phyloP scores from a whole-genome alignment of 495 filamentous ascomycete species.

The Neurospora sp. region DNA sequence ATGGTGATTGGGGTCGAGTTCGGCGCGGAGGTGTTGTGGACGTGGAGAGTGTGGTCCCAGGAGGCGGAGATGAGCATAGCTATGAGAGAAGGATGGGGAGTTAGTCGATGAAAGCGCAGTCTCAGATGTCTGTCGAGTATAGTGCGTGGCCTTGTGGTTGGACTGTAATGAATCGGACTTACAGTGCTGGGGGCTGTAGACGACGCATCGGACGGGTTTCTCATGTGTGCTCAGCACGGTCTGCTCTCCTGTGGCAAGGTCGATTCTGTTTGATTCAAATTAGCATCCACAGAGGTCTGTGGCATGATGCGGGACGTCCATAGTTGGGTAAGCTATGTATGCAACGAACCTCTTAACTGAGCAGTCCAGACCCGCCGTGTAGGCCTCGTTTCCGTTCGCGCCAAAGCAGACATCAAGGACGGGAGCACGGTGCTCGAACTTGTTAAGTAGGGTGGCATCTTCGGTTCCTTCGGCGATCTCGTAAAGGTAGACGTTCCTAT shows the following conservation, averaged over 20 bases:
- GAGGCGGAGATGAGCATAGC: conserved; percentile 75
- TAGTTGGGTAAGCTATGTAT: background rate
- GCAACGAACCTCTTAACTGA: conserved; percentile 58
- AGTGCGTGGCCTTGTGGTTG: background rate
- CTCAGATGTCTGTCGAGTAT: background rate
- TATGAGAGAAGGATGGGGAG: background rate
- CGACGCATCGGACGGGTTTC: conserved; percentile 68
- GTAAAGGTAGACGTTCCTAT: conserved; percentile 85
- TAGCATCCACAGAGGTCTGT: background rate
- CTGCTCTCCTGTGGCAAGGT: conserved; percentile 61
- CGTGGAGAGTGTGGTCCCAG: conserved; percentile 85
- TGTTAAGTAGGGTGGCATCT: conserved; percentile 51
- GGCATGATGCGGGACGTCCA: background rate
- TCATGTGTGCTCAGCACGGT: conserved; percentile 69
- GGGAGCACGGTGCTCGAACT: conserved; percentile 73
- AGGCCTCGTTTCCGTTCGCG: conserved; percentile 67
- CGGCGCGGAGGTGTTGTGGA: conserved; percentile 51
- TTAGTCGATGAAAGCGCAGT: conserved; percentile 1
- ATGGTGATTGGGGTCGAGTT: conserved; percentile 43
- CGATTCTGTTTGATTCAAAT: conserved; percentile 43
- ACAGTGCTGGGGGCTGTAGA: conserved; percentile 69
- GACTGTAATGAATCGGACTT: conserved; percentile 9
- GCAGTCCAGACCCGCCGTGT: conserved; percentile 75
- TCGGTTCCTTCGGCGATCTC: conserved; percentile 49
- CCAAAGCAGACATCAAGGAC: conserved; percentile 91